Evolutionary conservation across 1,284 basidiomycete genomes (phyloP).

Genomic region (Phellinidium pouzarii): DNA sequence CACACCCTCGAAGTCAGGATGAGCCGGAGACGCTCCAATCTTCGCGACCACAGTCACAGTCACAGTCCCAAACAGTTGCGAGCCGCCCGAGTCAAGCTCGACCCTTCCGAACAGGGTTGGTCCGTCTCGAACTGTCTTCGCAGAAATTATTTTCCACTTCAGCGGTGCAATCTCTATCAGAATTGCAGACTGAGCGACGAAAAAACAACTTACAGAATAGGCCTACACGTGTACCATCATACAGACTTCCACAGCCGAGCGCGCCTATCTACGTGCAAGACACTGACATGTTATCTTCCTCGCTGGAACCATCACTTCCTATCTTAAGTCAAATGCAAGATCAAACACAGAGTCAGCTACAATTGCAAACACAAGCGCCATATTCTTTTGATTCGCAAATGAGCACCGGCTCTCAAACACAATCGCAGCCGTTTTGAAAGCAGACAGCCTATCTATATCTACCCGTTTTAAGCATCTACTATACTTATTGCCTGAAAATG

Average conservation of each 20-base stretch:
- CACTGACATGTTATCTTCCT: constrained; percentile 5
- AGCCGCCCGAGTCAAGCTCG: neutral
- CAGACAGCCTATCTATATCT: too few relatives aligned
- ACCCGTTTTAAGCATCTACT: too few relatives aligned
- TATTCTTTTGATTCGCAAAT: constrained; percentile 13
- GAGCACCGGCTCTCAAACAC: constrained; percentile 2
- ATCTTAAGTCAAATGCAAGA: constrained; percentile 8
- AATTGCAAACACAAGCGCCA: constrained; percentile 15
- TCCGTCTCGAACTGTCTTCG: constrained; percentile 1
- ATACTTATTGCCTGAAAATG: too few relatives aligned
- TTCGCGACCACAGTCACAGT: neutral
- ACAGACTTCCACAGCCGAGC: neutral
- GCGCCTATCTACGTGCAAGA: constrained; percentile 4
- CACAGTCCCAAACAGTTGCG: neutral
- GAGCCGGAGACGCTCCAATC: neutral
- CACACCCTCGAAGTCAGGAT: neutral
- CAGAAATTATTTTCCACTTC: neutral
- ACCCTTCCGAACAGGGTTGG: constrained; percentile 2
- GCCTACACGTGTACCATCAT: neutral
- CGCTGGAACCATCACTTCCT: constrained; percentile 11
- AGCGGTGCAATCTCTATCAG: neutral
- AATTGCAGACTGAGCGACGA: neutral
- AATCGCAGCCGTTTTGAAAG: neutral
- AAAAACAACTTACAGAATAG: neutral
- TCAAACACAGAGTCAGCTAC: constrained; percentile 3